Percentiles rank a stretch among this genome's conserved stretches.
Evolutionary conservation across 805 yeast genomes (phyloP).

Genomic region (Metschnikowia noctiluminum): DNA sequence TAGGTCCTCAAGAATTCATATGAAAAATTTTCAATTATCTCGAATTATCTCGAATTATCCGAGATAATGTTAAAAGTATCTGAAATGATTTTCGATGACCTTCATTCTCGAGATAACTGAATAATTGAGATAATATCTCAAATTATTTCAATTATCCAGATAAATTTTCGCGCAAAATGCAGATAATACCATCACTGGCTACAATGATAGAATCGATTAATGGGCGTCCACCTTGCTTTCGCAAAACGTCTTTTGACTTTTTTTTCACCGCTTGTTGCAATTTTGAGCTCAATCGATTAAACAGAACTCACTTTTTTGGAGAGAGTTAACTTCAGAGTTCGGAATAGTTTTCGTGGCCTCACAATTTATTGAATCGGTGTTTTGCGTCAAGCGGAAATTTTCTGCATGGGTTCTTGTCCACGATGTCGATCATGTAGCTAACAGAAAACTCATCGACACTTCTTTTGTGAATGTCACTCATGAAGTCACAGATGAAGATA

Average conservation of each 20-base stretch:
- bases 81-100: not conserved
- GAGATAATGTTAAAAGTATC: not conserved
- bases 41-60: not conserved
- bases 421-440: conserved; percentile 33
- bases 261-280: no score
- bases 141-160: not conserved
- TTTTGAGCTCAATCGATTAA: no score
- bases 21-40: not conserved
- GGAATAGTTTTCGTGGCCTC: not conserved
- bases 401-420: conserved; percentile 20
- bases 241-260: no score
- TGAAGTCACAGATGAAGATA: conserved; percentile 21
- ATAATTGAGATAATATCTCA: not conserved
- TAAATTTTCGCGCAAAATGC: not conserved
- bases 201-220: no score
- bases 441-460: conserved; percentile 20
- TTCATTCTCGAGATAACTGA: not conserved
- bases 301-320: no score
- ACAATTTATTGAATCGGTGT: not conserved
- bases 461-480: conserved; percentile 19
- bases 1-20: not conserved
- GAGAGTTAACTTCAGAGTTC: no score
- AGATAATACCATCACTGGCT: not conserved
- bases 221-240: no score
- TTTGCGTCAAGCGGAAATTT: not conserved